A percentile compares a stretch with the other conserved stretches of the same genome.
phyloP scores from a whole-genome alignment of 2,329 filamentous ascomycete genomes.

The Plenodomus lindquistii region DNA sequence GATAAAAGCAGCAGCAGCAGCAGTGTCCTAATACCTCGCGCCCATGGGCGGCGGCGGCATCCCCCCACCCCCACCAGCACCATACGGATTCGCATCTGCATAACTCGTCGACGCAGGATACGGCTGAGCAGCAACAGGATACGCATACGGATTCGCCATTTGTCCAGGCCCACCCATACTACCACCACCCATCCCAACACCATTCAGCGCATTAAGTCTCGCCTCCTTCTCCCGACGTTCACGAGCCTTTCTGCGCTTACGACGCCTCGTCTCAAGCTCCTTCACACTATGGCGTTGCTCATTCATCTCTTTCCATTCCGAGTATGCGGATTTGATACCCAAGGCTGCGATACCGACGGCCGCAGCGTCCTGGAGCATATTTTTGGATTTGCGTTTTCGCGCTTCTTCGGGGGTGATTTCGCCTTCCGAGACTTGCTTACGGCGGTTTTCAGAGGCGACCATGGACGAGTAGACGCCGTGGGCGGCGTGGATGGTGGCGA shows the following conservation, averaged over 20 bases:
- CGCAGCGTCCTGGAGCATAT: slow-evolving; percentile 66
- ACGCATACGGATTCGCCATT: slow-evolving; percentile 43
- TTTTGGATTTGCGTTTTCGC: slow-evolving; percentile 64
- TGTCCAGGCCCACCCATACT: slow-evolving; percentile 30
- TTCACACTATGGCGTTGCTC: slow-evolving; percentile 61
- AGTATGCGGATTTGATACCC: slow-evolving; percentile 68
- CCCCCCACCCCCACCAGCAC: no score
- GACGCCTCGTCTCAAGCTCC: slow-evolving; percentile 57
- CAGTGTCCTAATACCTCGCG: slow-evolving; percentile 42
- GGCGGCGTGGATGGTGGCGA: slow-evolving; percentile 71
- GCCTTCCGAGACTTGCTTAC: slow-evolving; percentile 63
- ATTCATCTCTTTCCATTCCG: slow-evolving; percentile 70
- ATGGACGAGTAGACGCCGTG: slow-evolving; percentile 67
- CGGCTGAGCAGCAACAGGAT: slow-evolving; percentile 42
- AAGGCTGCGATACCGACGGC: slow-evolving; percentile 68
- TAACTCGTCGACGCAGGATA: slow-evolving; percentile 43
- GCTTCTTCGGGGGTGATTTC: slow-evolving; percentile 67
- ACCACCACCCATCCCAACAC: slow-evolving; percentile 13
- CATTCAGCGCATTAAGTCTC: slow-evolving; percentile 46
- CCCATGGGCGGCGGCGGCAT: slow-evolving; percentile 48
- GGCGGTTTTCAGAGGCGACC: slow-evolving; percentile 65
- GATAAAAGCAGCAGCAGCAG: no score
- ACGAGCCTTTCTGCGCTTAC: slow-evolving; percentile 50
- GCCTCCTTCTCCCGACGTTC: slow-evolving; percentile 50
- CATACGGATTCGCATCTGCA: slow-evolving; percentile 53